A percentile compares a stretch with the other conserved stretches of the same genome.
phyloP scores from a whole-genome alignment of 257 asterid species.

The Echites panduratus region DNA sequence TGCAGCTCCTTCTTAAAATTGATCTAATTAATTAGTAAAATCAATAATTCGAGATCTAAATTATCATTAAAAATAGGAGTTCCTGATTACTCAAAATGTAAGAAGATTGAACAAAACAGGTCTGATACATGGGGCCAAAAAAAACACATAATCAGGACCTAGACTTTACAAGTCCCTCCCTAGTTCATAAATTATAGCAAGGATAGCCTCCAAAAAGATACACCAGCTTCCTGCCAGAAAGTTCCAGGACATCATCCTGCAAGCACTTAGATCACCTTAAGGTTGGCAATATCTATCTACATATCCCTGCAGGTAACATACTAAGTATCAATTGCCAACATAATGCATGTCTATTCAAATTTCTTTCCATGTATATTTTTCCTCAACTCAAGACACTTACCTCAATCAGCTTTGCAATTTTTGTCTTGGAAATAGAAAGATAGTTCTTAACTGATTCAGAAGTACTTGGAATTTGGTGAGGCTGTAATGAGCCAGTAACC shows the following conservation, averaged over 20 bases:
- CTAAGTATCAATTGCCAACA: conserved; percentile 23
- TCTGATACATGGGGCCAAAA: neutral
- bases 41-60: neutral
- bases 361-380: conserved; percentile 14
- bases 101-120: neutral
- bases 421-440: conserved; percentile 49
- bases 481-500: conserved; percentile 55
- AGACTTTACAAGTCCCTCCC: neutral
- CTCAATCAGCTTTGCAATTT: conserved; percentile 74
- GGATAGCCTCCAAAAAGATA: conserved; percentile 8
- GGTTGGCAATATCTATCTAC: conserved; percentile 38
- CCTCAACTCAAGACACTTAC: conserved; percentile 43
- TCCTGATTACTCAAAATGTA: neutral
- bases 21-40: neutral
- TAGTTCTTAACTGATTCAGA: conserved; percentile 48
- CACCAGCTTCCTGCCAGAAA: conserved; percentile 12
- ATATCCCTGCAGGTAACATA: conserved; percentile 68
- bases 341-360: conserved; percentile 11
- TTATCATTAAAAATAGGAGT: neutral
- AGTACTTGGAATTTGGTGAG: conserved; percentile 63
- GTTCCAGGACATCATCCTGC: conserved; percentile 8
- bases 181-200: neutral
- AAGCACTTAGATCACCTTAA: conserved; percentile 17
- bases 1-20: neutral
- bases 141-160: neutral